phyloP scores from a whole-genome alignment of 352 stramenopile genomes.

The Globisporangium viniferum region DNA sequence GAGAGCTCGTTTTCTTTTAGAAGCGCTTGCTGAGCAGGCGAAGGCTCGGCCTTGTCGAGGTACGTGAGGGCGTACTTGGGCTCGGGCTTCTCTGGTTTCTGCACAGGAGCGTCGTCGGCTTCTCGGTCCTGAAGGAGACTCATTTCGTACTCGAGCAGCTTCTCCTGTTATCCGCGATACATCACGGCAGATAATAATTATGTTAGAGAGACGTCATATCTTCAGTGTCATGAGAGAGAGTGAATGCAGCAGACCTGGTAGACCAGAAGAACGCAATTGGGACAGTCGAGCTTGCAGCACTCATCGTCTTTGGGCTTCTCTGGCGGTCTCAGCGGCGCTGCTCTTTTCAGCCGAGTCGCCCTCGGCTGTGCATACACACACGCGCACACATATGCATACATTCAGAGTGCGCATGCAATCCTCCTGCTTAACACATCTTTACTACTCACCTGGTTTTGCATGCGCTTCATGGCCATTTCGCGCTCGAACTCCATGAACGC shows the following conservation, averaged over 20 bases:
- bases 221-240: background rate
- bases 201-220: background rate
- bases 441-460: conserved; percentile 29
- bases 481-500: conserved; percentile 86
- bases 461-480: conserved; percentile 71
- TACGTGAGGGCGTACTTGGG: conserved; percentile 54
- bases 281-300: conserved; percentile 82
- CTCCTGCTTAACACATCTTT: background rate
- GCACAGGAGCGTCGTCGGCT: conserved; percentile 13
- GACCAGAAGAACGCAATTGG: conserved; percentile 83
- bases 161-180: conserved; percentile 39
- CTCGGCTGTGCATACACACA: conserved; percentile 17
- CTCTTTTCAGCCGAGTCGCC: conserved; percentile 10
- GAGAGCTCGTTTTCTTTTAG: conserved; percentile 35
- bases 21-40: conserved; percentile 22
- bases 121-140: conserved; percentile 35
- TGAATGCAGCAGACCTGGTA: conserved; percentile 51
- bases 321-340: conserved; percentile 44
- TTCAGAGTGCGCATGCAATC: background rate
- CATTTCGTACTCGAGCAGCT: conserved; percentile 81
- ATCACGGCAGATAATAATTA: background rate
- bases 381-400: background rate
- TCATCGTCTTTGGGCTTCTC: conserved; percentile 73
- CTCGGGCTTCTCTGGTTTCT: conserved; percentile 24
- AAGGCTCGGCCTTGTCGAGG: conserved; percentile 24